A percentile compares a stretch with the other conserved stretches of the same genome.
Evolutionary conservation across 1,284 basidiomycete genomes (phyloP).

Genomic region (Grifola frondosa): DNA sequence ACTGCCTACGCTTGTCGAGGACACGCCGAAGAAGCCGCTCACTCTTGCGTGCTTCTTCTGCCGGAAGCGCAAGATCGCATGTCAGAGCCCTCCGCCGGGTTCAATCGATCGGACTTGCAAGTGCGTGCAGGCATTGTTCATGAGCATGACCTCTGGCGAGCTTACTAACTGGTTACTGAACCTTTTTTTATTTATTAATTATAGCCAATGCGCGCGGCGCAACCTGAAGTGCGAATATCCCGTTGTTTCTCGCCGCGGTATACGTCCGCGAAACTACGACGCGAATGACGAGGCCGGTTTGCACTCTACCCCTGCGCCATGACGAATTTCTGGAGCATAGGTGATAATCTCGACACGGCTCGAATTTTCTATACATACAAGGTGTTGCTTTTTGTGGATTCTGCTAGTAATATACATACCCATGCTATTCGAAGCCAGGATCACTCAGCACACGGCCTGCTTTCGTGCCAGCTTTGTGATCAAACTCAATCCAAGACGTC

Average conservation of each 20-base stretch:
- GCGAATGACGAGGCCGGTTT: conserved; percentile 19
- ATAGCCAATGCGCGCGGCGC: conserved; percentile 35
- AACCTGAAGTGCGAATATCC: conserved; percentile 37
- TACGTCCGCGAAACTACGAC: conserved; percentile 29
- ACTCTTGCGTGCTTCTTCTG: conserved; percentile 46
- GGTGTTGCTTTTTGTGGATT: no score
- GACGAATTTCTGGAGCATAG: not conserved
- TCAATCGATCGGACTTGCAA: conserved; percentile 40
- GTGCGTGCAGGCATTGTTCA: conserved; percentile 30
- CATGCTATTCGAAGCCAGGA: no score
- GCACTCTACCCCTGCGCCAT: conserved; percentile 9
- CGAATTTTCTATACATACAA: no score
- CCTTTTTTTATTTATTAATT: conserved; percentile 6
- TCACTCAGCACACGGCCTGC: no score
- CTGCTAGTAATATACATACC: no score
- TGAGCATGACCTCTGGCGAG: not conserved
- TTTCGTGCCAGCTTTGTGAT: no score
- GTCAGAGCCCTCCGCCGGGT: conserved; percentile 38
- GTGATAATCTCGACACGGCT: no score
- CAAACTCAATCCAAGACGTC: no score
- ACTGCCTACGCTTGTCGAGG: conserved; percentile 30
- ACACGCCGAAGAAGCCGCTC: conserved; percentile 38
- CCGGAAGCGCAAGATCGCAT: conserved; percentile 46
- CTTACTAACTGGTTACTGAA: not conserved
- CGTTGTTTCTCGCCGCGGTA: conserved; percentile 33